Percentiles rank a stretch among this genome's conserved stretches.
Evolutionary conservation across 805 yeast species (phyloP).

Genomic region (Suhomyces sp.): DNA sequence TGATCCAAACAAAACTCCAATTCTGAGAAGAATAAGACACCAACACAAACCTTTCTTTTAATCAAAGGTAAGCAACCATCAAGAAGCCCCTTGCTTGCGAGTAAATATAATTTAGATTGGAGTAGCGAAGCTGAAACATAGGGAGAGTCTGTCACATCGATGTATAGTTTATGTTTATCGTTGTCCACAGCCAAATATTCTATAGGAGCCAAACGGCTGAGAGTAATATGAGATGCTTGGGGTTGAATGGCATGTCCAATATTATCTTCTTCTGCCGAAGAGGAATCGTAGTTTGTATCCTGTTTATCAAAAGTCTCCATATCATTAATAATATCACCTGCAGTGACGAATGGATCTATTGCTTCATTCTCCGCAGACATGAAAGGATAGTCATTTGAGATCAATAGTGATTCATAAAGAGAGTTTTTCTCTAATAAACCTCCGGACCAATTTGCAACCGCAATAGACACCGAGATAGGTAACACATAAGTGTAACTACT

Average conservation of each 20-base stretch:
- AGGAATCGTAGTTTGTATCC: slow-evolving; percentile 1
- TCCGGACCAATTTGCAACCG: slow-evolving; percentile 59
- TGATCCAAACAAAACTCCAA: slow-evolving; percentile 52
- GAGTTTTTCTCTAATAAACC: slow-evolving; percentile 50
- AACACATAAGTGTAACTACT: slow-evolving; percentile 56
- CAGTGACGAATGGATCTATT: slow-evolving; percentile 27
- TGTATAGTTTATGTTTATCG: slow-evolving; percentile 15
- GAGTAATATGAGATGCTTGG: not conserved
- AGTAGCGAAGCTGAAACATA: slow-evolving; percentile 32
- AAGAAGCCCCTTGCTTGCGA: slow-evolving; percentile 43
- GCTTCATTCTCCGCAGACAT: slow-evolving; percentile 44
- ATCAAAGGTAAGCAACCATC: slow-evolving; percentile 56
- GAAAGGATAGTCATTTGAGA: slow-evolving; percentile 52
- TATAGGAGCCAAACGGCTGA: not conserved
- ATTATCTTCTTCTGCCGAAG: not conserved
- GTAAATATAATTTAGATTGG: slow-evolving; percentile 30
- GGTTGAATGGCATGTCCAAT: not conserved
- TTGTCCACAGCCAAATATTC: not conserved
- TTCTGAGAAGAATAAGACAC: slow-evolving; percentile 50
- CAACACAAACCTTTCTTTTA: slow-evolving; percentile 37
- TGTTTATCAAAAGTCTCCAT: slow-evolving; percentile 14
- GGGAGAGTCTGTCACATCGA: slow-evolving; percentile 40
- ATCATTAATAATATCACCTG: slow-evolving; percentile 36
- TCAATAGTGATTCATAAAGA: slow-evolving; percentile 48
- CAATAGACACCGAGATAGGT: slow-evolving; percentile 55